Conservation (phyloP, 768 basidiomycete species). For the Lentinula guzmanii region DNA sequence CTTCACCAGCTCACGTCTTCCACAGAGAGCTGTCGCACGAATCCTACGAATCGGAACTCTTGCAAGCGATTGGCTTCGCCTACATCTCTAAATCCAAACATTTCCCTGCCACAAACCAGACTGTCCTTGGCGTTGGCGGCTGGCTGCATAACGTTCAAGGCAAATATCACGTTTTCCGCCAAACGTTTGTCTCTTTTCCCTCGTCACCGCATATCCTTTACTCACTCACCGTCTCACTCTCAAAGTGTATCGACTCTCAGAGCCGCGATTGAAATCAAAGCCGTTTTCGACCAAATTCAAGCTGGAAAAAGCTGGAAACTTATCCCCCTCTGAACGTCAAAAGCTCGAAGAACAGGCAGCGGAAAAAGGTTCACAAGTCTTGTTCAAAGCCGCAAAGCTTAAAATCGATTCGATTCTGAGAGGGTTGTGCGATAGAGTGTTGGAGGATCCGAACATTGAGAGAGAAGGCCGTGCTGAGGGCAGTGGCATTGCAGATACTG, state of each 20-base stretch:
- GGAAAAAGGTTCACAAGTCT: constrained; percentile 84
- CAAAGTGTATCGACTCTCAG: constrained; percentile 76
- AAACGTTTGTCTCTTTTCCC: constrained; percentile 54
- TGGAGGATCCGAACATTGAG: constrained; percentile 49
- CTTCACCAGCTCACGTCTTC: not conserved
- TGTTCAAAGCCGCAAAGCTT: constrained; percentile 92
- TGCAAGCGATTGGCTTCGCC: constrained; percentile 83
- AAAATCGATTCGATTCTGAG: constrained; percentile 87
- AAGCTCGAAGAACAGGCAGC: constrained; percentile 88
- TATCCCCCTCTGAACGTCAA: constrained; percentile 72
- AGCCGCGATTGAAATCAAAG: constrained; percentile 83
- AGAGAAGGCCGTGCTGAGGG: constrained; percentile 64
- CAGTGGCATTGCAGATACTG: constrained; percentile 76
- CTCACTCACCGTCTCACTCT: not conserved
- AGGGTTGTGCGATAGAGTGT: constrained; percentile 80
- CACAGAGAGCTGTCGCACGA: constrained; percentile 75
- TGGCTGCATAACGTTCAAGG: constrained; percentile 92
- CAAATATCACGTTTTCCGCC: constrained; percentile 90
- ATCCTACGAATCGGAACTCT: constrained; percentile 81
- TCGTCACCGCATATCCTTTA: not conserved
- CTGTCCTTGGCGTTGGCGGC: constrained; percentile 79
- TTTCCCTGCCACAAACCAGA: constrained; percentile 68
- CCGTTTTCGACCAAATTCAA: constrained; percentile 87
- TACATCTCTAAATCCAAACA: constrained; percentile 82
- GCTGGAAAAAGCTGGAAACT: constrained; percentile 77